Evolutionary conservation across 2,329 filamentous ascomycete genomes (phyloP).

Genomic region (Colletotrichum somersetense): DNA sequence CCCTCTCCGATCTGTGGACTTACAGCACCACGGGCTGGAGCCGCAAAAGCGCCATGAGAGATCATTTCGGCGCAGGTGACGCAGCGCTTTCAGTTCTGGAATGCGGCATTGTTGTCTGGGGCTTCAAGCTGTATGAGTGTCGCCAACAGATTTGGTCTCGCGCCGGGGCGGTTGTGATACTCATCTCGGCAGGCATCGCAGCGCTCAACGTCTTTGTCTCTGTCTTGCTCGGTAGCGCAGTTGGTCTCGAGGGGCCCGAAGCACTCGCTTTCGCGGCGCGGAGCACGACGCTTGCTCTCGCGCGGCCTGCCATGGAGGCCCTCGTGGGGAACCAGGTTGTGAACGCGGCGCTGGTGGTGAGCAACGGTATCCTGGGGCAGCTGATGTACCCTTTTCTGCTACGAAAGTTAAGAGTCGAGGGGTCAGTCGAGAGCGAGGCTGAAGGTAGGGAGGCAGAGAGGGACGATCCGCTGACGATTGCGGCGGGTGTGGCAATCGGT

Average conservation of each 20-base stretch:
- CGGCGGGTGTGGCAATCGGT: conserved; percentile 65
- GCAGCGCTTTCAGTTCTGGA: conserved; percentile 62
- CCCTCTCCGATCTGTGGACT: conserved; percentile 54
- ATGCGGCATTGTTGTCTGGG: conserved; percentile 65
- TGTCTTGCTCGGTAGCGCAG: conserved; percentile 52
- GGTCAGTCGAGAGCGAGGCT: neutral
- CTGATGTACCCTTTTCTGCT: conserved; percentile 54
- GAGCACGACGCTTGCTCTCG: conserved; percentile 64
- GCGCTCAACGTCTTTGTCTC: conserved; percentile 58
- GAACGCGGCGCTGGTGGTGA: conserved; percentile 65
- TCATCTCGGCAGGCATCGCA: conserved; percentile 54
- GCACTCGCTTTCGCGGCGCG: conserved; percentile 63
- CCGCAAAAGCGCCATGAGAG: conserved; percentile 37
- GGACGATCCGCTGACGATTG: conserved; percentile 57
- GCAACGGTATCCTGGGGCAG: conserved; percentile 63
- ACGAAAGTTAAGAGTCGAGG: conserved; percentile 44
- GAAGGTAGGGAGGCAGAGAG: neutral
- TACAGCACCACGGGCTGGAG: conserved; percentile 30
- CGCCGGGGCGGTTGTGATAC: conserved; percentile 55
- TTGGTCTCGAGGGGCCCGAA: conserved; percentile 53
- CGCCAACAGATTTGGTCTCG: conserved; percentile 59
- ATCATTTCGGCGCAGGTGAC: conserved; percentile 61
- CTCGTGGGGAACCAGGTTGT: conserved; percentile 60
- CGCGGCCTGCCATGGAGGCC: conserved; percentile 60
- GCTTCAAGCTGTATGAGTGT: conserved; percentile 66